Evolutionary conservation across 495 filamentous ascomycete species (phyloP).

Genomic region (Oleoguttula mirabilis): DNA sequence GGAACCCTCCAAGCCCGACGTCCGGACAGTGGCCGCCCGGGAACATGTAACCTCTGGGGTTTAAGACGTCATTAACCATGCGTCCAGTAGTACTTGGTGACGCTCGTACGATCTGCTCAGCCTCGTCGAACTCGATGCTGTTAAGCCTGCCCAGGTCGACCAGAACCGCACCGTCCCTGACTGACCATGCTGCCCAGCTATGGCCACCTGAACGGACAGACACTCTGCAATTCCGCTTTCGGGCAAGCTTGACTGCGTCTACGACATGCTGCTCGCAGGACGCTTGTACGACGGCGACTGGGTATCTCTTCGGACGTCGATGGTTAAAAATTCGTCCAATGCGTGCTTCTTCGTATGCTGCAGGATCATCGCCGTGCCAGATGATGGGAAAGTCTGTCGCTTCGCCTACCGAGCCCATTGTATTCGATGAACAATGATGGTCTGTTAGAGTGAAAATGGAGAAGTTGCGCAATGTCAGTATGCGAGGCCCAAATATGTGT

Average conservation of each 20-base stretch:
- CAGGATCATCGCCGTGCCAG: neutral
- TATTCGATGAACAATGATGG: too few species aligned
- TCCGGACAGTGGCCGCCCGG: conserved; percentile 44
- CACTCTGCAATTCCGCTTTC: conserved; percentile 29
- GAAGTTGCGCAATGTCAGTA: too few species aligned
- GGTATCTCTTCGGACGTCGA: conserved; percentile 31
- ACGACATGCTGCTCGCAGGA: conserved; percentile 31
- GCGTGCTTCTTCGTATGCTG: conserved; percentile 14
- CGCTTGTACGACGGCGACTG: conserved; percentile 37
- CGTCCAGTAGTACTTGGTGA: neutral
- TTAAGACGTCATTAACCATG: conserved; percentile 14
- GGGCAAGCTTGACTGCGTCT: conserved; percentile 36
- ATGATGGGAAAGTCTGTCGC: neutral
- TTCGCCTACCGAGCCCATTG: neutral
- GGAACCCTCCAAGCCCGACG: conserved; percentile 44
- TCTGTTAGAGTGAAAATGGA: too few species aligned
- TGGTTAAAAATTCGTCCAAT: conserved; percentile 18
- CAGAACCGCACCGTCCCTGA: conserved; percentile 39
- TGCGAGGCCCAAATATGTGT: too few species aligned
- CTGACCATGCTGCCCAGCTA: conserved; percentile 42
- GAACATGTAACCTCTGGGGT: conserved; percentile 34
- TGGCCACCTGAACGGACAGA: conserved; percentile 45
- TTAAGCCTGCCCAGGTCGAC: conserved; percentile 35
- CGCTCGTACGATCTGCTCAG: neutral
- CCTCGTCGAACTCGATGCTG: neutral